Percentiles rank a stretch among this genome's conserved stretches.
phyloP scores from a whole-genome alignment of 768 basidiomycete species.

The Obba rivulosa region DNA sequence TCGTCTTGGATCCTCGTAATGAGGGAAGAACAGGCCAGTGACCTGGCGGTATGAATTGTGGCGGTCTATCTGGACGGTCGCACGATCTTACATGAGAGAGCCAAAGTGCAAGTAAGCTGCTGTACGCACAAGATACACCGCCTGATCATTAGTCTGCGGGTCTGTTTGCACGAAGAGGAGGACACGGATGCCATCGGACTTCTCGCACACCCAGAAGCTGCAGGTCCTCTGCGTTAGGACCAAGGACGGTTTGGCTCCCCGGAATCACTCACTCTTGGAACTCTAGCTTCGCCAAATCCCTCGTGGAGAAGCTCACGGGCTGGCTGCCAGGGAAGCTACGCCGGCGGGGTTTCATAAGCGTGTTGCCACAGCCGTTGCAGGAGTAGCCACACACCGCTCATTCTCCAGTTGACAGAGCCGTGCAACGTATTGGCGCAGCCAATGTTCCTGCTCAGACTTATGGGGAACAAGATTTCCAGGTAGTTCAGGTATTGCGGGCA shows the following conservation, averaged over 20 bases:
- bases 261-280: slow-evolving; percentile 62
- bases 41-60: slow-evolving; percentile 82
- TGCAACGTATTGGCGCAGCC: slow-evolving; percentile 62
- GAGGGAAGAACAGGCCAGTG: slow-evolving; percentile 82
- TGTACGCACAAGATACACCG: slow-evolving; percentile 62
- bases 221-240: not conserved
- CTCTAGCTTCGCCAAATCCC: slow-evolving; percentile 73
- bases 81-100: slow-evolving; percentile 1
- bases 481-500: slow-evolving; percentile 63
- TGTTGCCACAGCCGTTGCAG: not conserved
- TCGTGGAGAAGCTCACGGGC: slow-evolving; percentile 80
- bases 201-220: slow-evolving; percentile 99
- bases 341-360: not conserved
- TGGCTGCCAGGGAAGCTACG: slow-evolving; percentile 92
- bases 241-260: too few species aligned
- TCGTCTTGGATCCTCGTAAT: slow-evolving; percentile 63
- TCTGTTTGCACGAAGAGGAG: slow-evolving; percentile 74
- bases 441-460: slow-evolving; percentile 55
- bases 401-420: slow-evolving; percentile 59
- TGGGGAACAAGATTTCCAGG: slow-evolving; percentile 56
- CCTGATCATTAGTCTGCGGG: slow-evolving; percentile 43
- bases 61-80: slow-evolving; percentile 74
- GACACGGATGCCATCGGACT: slow-evolving; percentile 93
- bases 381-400: slow-evolving; percentile 44
- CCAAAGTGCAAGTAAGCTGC: not conserved